phyloP scores from a whole-genome alignment of 2,329 filamentous ascomycete genomes.

The Colletotrichum gloeosporioides region DNA sequence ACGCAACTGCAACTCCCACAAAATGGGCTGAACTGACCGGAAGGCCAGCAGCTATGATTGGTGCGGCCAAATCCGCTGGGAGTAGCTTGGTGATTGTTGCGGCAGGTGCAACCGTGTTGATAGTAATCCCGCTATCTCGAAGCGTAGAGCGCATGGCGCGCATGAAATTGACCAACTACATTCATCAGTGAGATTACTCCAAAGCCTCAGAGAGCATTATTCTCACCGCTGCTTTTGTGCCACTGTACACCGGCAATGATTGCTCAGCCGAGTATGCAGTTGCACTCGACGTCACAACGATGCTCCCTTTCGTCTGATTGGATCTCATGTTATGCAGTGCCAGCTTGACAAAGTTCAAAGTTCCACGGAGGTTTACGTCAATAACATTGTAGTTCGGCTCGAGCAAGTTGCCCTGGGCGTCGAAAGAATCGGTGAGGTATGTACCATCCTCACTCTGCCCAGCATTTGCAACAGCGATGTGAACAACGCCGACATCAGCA shows the following conservation, averaged over 20 bases:
- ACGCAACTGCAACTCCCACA: constrained; percentile 39
- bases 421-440: background rate
- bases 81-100: constrained; percentile 36
- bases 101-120: constrained; percentile 42
- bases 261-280: constrained; percentile 42
- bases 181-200: background rate
- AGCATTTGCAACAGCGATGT: background rate
- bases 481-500: background rate
- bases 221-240: constrained; percentile 19
- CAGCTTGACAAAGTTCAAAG: constrained; percentile 38
- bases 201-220: too few relatives aligned
- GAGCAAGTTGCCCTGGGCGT: background rate
- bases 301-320: constrained; percentile 30
- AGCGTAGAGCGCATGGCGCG: constrained; percentile 34
- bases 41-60: constrained; percentile 30
- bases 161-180: constrained; percentile 29
- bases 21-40: constrained; percentile 36
- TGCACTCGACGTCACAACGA: constrained; percentile 42
- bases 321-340: constrained; percentile 30
- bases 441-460: background rate
- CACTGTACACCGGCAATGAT: constrained; percentile 36
- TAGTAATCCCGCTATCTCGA: constrained; percentile 33
- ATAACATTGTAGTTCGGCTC: constrained; percentile 27
- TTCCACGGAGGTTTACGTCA: constrained; percentile 37
- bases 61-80: constrained; percentile 32